Base-by-base conservation (phyloP, 768 basidiomycete genomes). In the Lentinula edodes region DNA sequence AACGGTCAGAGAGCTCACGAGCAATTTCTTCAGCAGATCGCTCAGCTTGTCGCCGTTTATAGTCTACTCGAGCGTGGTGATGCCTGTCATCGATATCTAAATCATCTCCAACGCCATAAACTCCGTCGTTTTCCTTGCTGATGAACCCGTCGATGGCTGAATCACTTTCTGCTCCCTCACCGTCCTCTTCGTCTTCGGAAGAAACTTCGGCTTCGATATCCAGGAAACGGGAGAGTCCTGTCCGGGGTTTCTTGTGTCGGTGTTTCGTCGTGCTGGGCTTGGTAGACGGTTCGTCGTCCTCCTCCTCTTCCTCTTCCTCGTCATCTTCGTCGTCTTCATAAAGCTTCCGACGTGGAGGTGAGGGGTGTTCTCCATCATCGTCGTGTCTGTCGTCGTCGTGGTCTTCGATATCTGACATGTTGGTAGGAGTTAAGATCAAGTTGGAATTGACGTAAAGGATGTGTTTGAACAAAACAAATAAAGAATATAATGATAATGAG, bases 181-280 rank as follows among this genome's bases (percentile, higher is more conserved):
- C 94, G 2, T 90, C 90, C 28, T 98, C 97, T 39, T 97, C 96
- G 3, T 98, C 97, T 18, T 98, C 97, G 35, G 97, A 95, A 66
- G 94, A 94, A 18, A 96, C 95, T 71, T 94, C 93, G 59, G 94
- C 95, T 76, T 96, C 93, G 61, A 95, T 83, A 84, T 98, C 97
- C 66, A 98, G 79, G 87, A 95, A 99, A 65, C 88, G 87, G 71
- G 85, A 90, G 28, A 84, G 81, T 16, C 80, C 78, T 58, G 76
- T 75, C 54, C 84, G 83, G 28, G 28, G 28, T 28, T 28, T 28
- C 73, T 83, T 88, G 72, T 89, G 88, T 62, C 86, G 83, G 62
- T 82, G 86, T 85, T 89, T 90, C 38, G 28, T 28, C 3, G 28
- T 28, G 28, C 28, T 28, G 28, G 28, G 28, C 28, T 28, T 28